Evolutionary conservation across 192 early-diverging fungal species (phyloP).

Genomic region (Diversispora eburnea): DNA sequence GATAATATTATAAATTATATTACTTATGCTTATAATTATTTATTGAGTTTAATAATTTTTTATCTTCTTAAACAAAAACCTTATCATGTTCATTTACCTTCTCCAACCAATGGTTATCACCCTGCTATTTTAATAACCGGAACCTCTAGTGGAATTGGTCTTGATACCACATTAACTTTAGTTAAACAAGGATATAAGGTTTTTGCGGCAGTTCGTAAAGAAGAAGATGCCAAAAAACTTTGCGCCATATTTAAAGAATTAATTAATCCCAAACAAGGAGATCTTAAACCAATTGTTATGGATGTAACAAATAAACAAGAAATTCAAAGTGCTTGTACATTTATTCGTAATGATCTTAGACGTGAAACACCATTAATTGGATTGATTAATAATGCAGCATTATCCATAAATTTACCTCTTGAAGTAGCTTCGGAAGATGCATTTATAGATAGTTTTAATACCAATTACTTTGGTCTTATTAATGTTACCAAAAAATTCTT

Average conservation of each 20-base stretch:
- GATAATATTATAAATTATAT: conserved; percentile 11
- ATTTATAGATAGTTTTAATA: too few relatives aligned
- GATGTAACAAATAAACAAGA: conserved; percentile 2
- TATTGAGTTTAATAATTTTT: neutral
- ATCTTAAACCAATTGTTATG: neutral
- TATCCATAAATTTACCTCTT: too few relatives aligned
- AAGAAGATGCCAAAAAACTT: conserved; percentile 1
- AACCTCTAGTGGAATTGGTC: conserved; percentile 11
- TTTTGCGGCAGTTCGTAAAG: conserved; percentile 19
- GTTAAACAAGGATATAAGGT: conserved; percentile 11
- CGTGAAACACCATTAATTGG: conserved; percentile 10
- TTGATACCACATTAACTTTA: conserved; percentile 14
- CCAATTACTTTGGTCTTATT: too few relatives aligned
- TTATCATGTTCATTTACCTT: neutral
- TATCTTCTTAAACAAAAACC: conserved; percentile 7
- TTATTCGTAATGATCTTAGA: neutral
- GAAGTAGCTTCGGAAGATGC: too few relatives aligned
- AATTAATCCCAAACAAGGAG: conserved; percentile 6
- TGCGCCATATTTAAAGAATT: neutral
- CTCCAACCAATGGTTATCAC: conserved; percentile 1
- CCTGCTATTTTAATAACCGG: conserved; percentile 24
- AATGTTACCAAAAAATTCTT: too few relatives aligned
- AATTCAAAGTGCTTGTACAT: conserved; percentile 9
- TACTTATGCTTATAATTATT: conserved; percentile 10
- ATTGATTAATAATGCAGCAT: too few relatives aligned